These are phyloP conservation scores for Malania oleifera DNA, from an alignment of 164 flowering plant genomes.

Conservation along the genomic window DNA sequence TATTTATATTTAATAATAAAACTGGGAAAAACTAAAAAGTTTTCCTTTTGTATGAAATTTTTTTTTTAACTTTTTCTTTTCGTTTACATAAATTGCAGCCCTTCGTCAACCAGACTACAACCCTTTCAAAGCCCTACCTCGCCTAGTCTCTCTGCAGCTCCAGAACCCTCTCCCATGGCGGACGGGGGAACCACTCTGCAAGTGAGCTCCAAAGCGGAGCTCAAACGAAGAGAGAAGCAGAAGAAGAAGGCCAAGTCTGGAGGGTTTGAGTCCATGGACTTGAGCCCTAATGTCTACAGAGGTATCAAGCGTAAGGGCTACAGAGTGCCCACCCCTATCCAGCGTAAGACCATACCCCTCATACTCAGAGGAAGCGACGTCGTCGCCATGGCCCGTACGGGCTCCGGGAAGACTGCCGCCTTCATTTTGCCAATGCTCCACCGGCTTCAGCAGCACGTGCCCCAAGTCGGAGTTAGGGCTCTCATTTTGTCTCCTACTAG, in stretches of 20 bases:
- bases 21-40: no score
- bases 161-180: no score
- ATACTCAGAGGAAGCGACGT: conserved; percentile 82
- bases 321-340: conserved; percentile 91
- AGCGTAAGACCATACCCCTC: conserved; percentile 90
- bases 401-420: conserved; percentile 96
- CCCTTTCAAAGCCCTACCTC: no score
- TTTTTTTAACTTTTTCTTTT: no score
- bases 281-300: conserved; percentile 55
- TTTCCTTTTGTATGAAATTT: no score
- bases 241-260: conserved; percentile 79
- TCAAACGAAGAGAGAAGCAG: conserved; percentile 41
- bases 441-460: conserved; percentile 58
- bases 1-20: no score
- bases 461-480: conserved; percentile 77
- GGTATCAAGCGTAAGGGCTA: conserved; percentile 87
- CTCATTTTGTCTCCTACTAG: conserved; percentile 83
- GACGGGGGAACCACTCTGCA: conserved; percentile 1
- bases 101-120: no score
- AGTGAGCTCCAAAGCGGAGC: conserved; percentile 64
- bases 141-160: no score
- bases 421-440: conserved; percentile 90
- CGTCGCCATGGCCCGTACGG: conserved; percentile 98
- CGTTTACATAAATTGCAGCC: no score
- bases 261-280: conserved; percentile 79